These are phyloP conservation scores for Pleurotus tuoliensis DNA, from an alignment of 768 basidiomycete species.

Conservation along the genomic window DNA sequence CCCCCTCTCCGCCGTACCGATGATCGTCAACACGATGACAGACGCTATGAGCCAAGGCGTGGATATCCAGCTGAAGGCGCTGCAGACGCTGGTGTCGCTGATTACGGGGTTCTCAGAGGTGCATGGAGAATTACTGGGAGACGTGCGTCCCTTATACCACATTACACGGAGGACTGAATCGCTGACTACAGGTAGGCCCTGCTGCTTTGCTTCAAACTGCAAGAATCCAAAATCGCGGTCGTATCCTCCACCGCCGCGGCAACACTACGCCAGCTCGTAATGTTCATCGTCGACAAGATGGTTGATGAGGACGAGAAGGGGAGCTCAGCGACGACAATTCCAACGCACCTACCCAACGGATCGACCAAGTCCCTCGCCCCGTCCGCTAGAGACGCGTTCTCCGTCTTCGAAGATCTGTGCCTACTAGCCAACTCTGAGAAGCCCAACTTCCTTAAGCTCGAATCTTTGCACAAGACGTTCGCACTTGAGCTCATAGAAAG, in stretches of 20 bases:
- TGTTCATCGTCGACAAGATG: slow-evolving; percentile 97
- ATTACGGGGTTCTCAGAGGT: slow-evolving; percentile 85
- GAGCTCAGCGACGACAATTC: slow-evolving; percentile 30
- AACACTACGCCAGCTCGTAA: slow-evolving; percentile 90
- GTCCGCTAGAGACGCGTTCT: slow-evolving; percentile 79
- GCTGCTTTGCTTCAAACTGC: slow-evolving; percentile 90
- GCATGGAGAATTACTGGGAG: slow-evolving; percentile 74
- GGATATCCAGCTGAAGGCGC: slow-evolving; percentile 91
- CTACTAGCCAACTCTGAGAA: slow-evolving; percentile 79
- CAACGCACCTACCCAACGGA: slow-evolving; percentile 63
- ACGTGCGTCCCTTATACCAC: slow-evolving; percentile 48
- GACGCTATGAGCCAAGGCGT: slow-evolving; percentile 92
- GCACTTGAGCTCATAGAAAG: slow-evolving; percentile 97
- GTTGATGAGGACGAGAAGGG: slow-evolving; percentile 64
- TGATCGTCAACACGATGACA: slow-evolving; percentile 80
- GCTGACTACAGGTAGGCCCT: slow-evolving; percentile 53
- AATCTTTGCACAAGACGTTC: slow-evolving; percentile 86
- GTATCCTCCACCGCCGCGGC: slow-evolving; percentile 97
- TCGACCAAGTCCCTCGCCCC: slow-evolving; percentile 59
- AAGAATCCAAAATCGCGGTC: slow-evolving; percentile 93
- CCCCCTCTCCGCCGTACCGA: slow-evolving; percentile 70
- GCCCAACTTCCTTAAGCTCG: slow-evolving; percentile 78
- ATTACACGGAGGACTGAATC: slow-evolving; percentile 2
- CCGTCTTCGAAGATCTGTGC: slow-evolving; percentile 91
- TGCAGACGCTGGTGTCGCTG: slow-evolving; percentile 88